Conservation (phyloP, 352 stramenopile genomes). For the Pythium chondricola region DNA sequence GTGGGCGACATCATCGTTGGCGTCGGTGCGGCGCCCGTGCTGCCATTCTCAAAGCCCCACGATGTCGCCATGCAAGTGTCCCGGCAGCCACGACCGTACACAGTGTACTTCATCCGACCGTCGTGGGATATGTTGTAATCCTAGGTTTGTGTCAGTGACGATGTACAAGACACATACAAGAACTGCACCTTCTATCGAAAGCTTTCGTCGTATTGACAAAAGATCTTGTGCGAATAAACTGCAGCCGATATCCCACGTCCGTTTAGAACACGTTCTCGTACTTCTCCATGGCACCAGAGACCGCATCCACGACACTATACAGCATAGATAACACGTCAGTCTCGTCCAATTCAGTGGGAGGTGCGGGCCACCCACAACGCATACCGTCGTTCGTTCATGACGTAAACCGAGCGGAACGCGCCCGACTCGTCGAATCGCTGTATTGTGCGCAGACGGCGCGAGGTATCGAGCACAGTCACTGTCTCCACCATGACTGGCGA, state of each 20-base stretch:
- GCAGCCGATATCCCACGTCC: no score
- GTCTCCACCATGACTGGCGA: slow-evolving; percentile 80
- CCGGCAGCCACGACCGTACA: slow-evolving; percentile 32
- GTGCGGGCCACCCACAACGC: slow-evolving; percentile 3
- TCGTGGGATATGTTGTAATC: slow-evolving; percentile 54
- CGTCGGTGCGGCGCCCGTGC: slow-evolving; percentile 32
- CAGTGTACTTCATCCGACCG: slow-evolving; percentile 51
- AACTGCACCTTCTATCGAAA: no score
- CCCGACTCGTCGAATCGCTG: slow-evolving; percentile 83
- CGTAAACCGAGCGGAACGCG: slow-evolving; percentile 82
- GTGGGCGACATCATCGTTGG: slow-evolving; percentile 56
- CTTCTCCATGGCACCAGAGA: slow-evolving; percentile 85
- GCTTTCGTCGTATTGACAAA: no score
- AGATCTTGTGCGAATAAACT: no score
- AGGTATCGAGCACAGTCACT: slow-evolving; percentile 78
- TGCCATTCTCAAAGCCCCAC: slow-evolving; percentile 22
- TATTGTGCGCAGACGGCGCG: slow-evolving; percentile 73
- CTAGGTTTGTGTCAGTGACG: no score
- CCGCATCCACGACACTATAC: slow-evolving; percentile 69
- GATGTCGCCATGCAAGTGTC: slow-evolving; percentile 46
- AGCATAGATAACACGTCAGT: not conserved
- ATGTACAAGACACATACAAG: no score
- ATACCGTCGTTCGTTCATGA: slow-evolving; percentile 80
- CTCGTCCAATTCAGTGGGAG: not conserved
- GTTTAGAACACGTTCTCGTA: slow-evolving; percentile 79